Evolutionary conservation across 257 asterid genomes (phyloP).

Genomic region (Thymus quinquecostatus): DNA sequence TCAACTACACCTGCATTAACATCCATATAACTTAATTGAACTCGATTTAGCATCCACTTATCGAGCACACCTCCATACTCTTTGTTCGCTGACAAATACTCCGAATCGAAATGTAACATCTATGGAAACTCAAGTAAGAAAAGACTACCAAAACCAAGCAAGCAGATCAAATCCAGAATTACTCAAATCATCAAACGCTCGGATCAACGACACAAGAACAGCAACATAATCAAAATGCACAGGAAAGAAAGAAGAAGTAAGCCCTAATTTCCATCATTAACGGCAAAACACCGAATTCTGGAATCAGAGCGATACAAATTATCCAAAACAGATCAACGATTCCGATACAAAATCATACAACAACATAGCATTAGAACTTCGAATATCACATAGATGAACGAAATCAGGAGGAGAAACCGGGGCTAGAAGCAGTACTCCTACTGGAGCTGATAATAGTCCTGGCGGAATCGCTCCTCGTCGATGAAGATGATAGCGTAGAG

Average conservation of each 20-base stretch:
- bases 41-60: neutral
- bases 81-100: neutral
- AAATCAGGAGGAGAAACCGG: neutral
- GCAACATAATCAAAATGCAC: neutral
- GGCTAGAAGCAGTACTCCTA: slow-evolving; percentile 35
- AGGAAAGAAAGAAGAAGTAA: neutral
- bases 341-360: slow-evolving; percentile 1
- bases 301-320: neutral
- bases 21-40: too few relatives aligned
- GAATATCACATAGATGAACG: neutral
- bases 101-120: neutral
- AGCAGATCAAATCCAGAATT: neutral
- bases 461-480: slow-evolving; percentile 51
- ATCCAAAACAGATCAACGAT: neutral
- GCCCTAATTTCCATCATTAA: slow-evolving; percentile 6
- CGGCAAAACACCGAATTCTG: slow-evolving; percentile 4
- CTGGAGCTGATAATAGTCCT: slow-evolving; percentile 49
- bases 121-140: too few relatives aligned
- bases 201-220: slow-evolving; percentile 3
- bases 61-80: neutral
- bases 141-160: neutral
- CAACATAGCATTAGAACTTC: neutral
- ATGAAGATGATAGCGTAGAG: slow-evolving; percentile 67
- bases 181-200: neutral
- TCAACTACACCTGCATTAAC: neutral